Base-by-base conservation (phyloP, 2,329 filamentous ascomycete species). In the Epichloe bromicola region DNA sequence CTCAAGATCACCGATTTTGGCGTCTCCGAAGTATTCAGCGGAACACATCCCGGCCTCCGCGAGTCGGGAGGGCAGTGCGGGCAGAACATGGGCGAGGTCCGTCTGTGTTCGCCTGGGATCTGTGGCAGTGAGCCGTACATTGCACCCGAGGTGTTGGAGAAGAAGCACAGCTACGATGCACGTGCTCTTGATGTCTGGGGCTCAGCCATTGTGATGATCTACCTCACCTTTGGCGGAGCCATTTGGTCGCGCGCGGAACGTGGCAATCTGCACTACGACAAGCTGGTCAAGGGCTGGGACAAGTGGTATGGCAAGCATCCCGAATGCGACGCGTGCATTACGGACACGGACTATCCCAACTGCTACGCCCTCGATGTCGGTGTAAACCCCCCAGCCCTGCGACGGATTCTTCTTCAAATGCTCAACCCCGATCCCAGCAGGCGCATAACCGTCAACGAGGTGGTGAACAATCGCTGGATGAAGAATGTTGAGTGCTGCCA, bases 1-100 rank as follows among this genome's bases (percentile, higher is more conserved):
- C 74, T 95, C 51, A 95, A 95, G 69, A 90, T 95, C 53, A 89
- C 88, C 47, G 89, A 95, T 65, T 95, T 95, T 69, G 89, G 89
- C 49, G 86, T 91, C 14, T 89, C 87, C 0, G 87, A 93, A 63
- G 85, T 94, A 17, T 95, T 95, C 62, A 80, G 76, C 50, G 88
- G 88, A 39, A 82, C 83, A 48, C 88, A 94, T 65, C 88, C 88
- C 0, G 88, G 88, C 33, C 69, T 89, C 40, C 77, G 85, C 53
- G 80, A 84, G 59, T 78, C 85, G 12, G 80, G 81, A 48, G 85
- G 86, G 51, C 76, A 85, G 60, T 90, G 85, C 65, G 86, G 85
- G 46, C 77, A 78, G 61, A 78, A 83, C 57, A 88, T 90, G 79
- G 76, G 75, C 30, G 80, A 83, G 5, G 65, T 88, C 8, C 81